A percentile compares a stretch with the other conserved stretches of the same genome.
Evolutionary conservation across 116 monocot species (phyloP).

Genomic region (Dioscorea cayenensis): DNA sequence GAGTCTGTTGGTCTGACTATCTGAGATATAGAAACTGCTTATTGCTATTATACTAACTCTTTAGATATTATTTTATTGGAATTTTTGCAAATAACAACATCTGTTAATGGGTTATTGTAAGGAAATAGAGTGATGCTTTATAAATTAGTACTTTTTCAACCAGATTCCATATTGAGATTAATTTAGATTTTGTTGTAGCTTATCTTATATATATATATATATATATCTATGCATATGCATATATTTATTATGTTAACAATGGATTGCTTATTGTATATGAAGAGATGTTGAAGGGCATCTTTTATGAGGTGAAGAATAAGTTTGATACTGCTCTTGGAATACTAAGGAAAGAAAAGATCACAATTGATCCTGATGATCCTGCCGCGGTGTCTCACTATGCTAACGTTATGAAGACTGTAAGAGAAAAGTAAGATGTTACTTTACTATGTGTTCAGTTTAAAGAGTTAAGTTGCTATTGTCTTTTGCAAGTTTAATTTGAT

Average conservation of each 20-base stretch:
- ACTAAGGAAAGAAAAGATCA: conserved; percentile 81
- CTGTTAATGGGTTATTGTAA: too few relatives aligned
- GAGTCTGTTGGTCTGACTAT: too few relatives aligned
- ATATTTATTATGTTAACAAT: neutral
- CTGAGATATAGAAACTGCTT: too few relatives aligned
- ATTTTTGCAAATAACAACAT: too few relatives aligned
- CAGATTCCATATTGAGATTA: neutral
- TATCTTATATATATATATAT: too few relatives aligned
- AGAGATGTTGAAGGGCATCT: conserved; percentile 92
- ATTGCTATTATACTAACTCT: too few relatives aligned
- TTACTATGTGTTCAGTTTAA: too few relatives aligned
- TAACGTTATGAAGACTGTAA: conserved; percentile 68
- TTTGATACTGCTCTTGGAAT: conserved; percentile 73
- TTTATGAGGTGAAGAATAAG: conserved; percentile 91
- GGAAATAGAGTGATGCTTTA: too few relatives aligned
- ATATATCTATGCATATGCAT: neutral
- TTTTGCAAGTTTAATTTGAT: too few relatives aligned
- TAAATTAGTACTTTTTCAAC: too few relatives aligned
- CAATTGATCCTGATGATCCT: conserved; percentile 84
- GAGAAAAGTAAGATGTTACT: conserved; percentile 65
- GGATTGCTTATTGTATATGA: neutral
- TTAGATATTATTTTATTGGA: too few relatives aligned
- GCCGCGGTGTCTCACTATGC: conserved; percentile 77
- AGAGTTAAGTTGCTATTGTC: too few relatives aligned
- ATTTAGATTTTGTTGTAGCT: neutral